These are phyloP conservation scores for Papiliotrema flavescens DNA, from an alignment of 1,284 basidiomycete genomes.

Conservation along the genomic window DNA sequence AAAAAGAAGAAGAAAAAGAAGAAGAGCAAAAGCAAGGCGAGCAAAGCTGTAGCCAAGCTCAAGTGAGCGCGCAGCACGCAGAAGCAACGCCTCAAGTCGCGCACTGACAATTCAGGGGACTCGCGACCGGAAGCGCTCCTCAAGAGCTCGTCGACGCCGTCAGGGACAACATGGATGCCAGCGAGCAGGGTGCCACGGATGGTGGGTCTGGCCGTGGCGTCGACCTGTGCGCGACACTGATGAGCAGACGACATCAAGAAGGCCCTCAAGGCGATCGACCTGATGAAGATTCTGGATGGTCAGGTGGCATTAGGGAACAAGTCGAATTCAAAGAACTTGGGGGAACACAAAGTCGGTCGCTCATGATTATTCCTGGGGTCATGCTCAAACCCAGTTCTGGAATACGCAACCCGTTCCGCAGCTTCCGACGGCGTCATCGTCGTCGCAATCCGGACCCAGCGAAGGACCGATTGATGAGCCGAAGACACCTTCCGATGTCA, in stretches of 20 bases:
- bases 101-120: conserved; percentile 20
- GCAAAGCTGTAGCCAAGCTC: conserved; percentile 42
- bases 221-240: neutral
- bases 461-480: conserved; percentile 90
- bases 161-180: conserved; percentile 36
- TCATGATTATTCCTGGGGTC: neutral
- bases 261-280: conserved; percentile 46
- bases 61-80: conserved; percentile 24
- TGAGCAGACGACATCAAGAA: conserved; percentile 42
- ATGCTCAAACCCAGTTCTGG: conserved; percentile 68
- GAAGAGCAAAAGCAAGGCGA: conserved; percentile 48
- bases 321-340: conserved; percentile 67
- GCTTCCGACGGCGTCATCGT: conserved; percentile 9
- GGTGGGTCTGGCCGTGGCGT: conserved; percentile 10
- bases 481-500: conserved; percentile 71
- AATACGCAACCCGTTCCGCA: conserved; percentile 92
- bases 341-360: conserved; percentile 73
- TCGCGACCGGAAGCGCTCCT: conserved; percentile 37
- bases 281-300: conserved; percentile 50
- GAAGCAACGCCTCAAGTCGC: no score
- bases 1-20: conserved; percentile 48
- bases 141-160: conserved; percentile 42
- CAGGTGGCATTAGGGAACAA: conserved; percentile 43
- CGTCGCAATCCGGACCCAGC: neutral
- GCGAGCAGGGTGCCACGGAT: conserved; percentile 30